A percentile compares a stretch with the other conserved stretches of the same genome.
These are phyloP conservation scores for Kokia cookei DNA, from an alignment of 441 rosid species.

Conservation along the genomic window DNA sequence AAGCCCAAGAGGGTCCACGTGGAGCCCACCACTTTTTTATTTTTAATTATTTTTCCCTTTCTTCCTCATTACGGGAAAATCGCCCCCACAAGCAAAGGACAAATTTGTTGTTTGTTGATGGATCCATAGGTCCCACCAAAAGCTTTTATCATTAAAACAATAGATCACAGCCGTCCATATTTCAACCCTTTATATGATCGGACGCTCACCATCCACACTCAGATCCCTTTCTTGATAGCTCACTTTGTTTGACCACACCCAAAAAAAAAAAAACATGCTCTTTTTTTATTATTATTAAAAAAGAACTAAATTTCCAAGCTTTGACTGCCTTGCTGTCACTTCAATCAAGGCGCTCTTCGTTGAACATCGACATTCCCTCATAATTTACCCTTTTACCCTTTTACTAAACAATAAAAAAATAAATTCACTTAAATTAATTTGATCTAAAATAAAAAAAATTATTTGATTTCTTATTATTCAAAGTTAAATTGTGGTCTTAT, in stretches of 20 bases:
- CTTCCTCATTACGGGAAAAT: background rate
- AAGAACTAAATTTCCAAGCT: constrained; percentile 29
- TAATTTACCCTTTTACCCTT: constrained; percentile 21
- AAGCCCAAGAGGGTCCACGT: background rate
- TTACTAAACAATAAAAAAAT: background rate
- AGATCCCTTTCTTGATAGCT: constrained; percentile 22
- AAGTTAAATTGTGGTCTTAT: no score
- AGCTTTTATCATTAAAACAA: background rate
- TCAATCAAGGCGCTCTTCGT: constrained; percentile 43
- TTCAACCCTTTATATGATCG: constrained; percentile 2
- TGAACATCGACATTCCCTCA: constrained; percentile 25
- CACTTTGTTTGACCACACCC: constrained; percentile 29
- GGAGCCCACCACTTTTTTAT: background rate
- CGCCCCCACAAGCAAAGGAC: background rate
- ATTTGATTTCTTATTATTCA: no score
- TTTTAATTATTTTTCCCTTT: background rate
- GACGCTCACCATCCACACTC: constrained; percentile 5
- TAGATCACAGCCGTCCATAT: constrained; percentile 12
- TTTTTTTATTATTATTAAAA: background rate
- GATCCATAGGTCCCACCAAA: constrained; percentile 1
- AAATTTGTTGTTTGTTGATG: background rate
- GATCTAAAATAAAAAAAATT: background rate
- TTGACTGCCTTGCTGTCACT: constrained; percentile 57
- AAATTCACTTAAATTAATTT: background rate
- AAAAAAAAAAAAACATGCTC: constrained; percentile 5